Evolutionary conservation across 2,329 filamentous ascomycete genomes (phyloP).

Genomic region (Rachicladosporium sp.): DNA sequence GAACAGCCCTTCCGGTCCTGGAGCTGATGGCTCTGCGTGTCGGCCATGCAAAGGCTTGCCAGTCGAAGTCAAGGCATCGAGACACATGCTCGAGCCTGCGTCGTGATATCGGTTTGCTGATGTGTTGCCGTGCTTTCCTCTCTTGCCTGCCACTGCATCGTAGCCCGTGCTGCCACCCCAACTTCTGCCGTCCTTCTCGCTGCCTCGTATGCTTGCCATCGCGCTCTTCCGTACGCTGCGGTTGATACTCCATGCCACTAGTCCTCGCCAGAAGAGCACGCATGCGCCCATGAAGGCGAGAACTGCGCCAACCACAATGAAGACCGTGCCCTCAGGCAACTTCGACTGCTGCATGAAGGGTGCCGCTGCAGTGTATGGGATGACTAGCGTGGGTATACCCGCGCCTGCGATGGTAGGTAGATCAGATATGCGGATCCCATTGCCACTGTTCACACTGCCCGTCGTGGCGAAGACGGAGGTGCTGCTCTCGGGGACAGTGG

Average conservation of each 20-base stretch:
- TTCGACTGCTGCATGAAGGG: constrained; percentile 84
- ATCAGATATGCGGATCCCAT: constrained; percentile 2
- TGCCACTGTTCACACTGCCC: no score
- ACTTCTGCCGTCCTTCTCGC: constrained; percentile 20
- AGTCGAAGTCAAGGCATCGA: constrained; percentile 37
- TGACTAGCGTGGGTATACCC: constrained; percentile 54
- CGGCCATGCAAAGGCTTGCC: constrained; percentile 26
- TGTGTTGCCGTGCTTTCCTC: constrained; percentile 23
- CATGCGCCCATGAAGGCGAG: constrained; percentile 70
- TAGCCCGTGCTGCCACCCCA: constrained; percentile 19
- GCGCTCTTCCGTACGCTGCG: constrained; percentile 80
- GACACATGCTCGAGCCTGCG: constrained; percentile 42
- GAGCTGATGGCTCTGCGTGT: constrained; percentile 27
- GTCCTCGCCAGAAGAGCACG: constrained; percentile 76
- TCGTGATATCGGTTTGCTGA: constrained; percentile 11
- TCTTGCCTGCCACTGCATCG: constrained; percentile 17
- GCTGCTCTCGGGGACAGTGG: constrained; percentile 3
- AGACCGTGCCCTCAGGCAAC: constrained; percentile 84
- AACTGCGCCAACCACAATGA: constrained; percentile 84
- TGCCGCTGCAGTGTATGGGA: constrained; percentile 72
- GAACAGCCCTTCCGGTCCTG: constrained; percentile 62
- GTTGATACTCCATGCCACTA: constrained; percentile 84
- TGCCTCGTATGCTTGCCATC: constrained; percentile 49
- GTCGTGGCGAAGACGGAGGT: constrained; percentile 2
- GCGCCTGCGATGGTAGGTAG: constrained; percentile 45